Evolutionary conservation across 2,329 filamentous ascomycete genomes (phyloP).

Genomic region (Botrytis deweyae): DNA sequence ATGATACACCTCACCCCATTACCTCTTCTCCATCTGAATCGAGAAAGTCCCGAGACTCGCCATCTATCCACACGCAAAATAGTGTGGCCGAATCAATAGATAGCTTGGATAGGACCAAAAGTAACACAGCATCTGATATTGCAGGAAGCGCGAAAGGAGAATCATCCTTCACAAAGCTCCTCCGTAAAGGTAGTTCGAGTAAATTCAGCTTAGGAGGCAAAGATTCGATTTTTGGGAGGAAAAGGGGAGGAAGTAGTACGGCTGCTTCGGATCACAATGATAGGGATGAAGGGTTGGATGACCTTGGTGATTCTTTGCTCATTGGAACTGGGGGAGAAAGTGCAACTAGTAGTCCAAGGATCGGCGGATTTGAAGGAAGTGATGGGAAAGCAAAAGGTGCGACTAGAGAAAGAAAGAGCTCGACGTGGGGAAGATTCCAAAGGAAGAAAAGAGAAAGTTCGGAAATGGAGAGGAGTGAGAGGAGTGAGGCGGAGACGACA

Average conservation of each 20-base stretch:
- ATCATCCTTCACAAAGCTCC: constrained; percentile 55
- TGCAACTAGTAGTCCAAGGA: constrained; percentile 52
- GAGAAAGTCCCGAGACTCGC: constrained; percentile 55
- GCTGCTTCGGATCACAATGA: constrained; percentile 57
- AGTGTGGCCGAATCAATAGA: constrained; percentile 53
- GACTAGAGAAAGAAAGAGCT: constrained; percentile 35
- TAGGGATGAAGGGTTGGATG: constrained; percentile 56
- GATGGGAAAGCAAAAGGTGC: constrained; percentile 42
- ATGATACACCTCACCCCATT: constrained; percentile 27
- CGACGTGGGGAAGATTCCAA: constrained; percentile 37
- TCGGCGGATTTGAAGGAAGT: constrained; percentile 51
- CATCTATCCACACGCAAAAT: constrained; percentile 57
- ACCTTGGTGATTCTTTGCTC: constrained; percentile 49
- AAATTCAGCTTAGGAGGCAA: constrained; percentile 61
- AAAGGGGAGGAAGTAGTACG: constrained; percentile 57
- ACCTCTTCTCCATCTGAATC: constrained; percentile 52
- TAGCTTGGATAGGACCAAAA: constrained; percentile 52
- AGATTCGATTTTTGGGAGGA: constrained; percentile 51
- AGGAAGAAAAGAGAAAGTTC: constrained; percentile 36
- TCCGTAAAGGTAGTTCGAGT: constrained; percentile 64
- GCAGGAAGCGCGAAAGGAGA: constrained; percentile 47
- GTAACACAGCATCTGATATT: constrained; percentile 57
- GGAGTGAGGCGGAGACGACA: constrained; percentile 36
- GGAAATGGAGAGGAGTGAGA: constrained; percentile 36
- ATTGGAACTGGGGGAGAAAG: constrained; percentile 8